A percentile compares a stretch with the other conserved stretches of the same genome.
phyloP scores from a whole-genome alignment of 73 alveolate species.

The Paramecium pentaurelia region DNA sequence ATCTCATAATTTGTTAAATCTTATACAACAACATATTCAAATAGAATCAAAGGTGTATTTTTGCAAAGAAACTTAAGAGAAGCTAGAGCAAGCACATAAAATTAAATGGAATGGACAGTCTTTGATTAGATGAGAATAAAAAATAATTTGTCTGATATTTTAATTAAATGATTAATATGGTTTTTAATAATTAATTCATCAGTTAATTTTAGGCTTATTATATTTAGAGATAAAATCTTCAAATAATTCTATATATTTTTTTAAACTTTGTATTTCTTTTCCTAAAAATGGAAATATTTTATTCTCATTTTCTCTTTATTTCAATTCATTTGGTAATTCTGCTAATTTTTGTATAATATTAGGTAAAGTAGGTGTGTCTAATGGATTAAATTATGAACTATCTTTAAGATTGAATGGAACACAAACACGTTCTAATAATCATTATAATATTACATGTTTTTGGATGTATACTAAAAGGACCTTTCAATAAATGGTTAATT shows the following conservation, averaged over 20 bases:
- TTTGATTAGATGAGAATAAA: neutral
- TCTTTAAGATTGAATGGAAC: conserved; percentile 77
- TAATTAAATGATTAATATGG: neutral
- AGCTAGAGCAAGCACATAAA: neutral
- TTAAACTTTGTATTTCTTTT: neutral
- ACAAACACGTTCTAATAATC: conserved; percentile 71
- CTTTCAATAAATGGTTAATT: conserved; percentile 92
- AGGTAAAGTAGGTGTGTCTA: conserved; percentile 64
- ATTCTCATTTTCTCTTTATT: neutral
- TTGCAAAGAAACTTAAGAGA: neutral
- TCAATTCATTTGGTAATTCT: neutral
- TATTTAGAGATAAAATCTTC: neutral
- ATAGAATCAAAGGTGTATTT: conserved; percentile 18
- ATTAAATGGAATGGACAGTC: conserved; percentile 26
- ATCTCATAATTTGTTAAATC: neutral
- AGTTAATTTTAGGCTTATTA: neutral
- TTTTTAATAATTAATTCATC: neutral
- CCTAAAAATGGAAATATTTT: neutral
- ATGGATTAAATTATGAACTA: conserved; percentile 65
- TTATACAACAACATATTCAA: conserved; percentile 8
- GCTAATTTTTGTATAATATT: neutral
- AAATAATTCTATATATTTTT: neutral
- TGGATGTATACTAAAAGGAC: conserved; percentile 98
- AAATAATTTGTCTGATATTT: neutral
- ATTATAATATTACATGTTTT: conserved; percentile 77